Conservation (phyloP, 306 rosid species). For the Glycine tomentella region DNA sequence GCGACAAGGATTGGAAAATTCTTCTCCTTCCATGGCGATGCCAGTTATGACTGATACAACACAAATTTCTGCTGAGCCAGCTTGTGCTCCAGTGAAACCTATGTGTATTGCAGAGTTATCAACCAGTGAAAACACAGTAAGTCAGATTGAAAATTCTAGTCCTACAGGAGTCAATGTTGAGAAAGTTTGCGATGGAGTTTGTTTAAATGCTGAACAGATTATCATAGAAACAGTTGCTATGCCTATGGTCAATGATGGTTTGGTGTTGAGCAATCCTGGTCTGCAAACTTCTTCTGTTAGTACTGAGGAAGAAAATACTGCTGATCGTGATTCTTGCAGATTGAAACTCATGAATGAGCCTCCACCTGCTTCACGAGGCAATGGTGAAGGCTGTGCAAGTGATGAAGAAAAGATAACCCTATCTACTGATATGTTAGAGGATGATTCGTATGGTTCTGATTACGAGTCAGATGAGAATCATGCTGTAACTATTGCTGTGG, state of each 20-base stretch:
- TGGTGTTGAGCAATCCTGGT: constrained; percentile 45
- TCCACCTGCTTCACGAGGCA: constrained; percentile 50
- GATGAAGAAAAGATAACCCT: constrained; percentile 84
- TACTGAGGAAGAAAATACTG: constrained; percentile 47
- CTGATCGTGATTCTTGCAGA: constrained; percentile 43
- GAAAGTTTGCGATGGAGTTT: constrained; percentile 49
- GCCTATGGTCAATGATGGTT: constrained; percentile 46
- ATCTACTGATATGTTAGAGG: constrained; percentile 70
- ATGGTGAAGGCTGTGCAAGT: constrained; percentile 65
- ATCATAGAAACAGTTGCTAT: constrained; percentile 42
- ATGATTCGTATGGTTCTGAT: constrained; percentile 70
- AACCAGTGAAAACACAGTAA: constrained; percentile 39
- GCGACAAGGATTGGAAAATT: constrained; percentile 42
- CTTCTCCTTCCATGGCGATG: constrained; percentile 43
- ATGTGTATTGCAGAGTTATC: constrained; percentile 51
- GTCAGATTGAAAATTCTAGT: constrained; percentile 40
- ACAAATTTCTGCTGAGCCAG: constrained; percentile 42
- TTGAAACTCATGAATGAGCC: constrained; percentile 58
- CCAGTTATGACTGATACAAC: constrained; percentile 23
- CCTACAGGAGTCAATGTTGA: constrained; percentile 31
- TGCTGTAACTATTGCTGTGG: constrained; percentile 63
- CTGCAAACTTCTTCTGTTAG: constrained; percentile 39
- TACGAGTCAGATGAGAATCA: constrained; percentile 83
- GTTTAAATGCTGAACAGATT: constrained; percentile 48
- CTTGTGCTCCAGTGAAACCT: constrained; percentile 44